phyloP scores from a whole-genome alignment of 2,329 filamentous ascomycete species.

The Fusarium circinatum region DNA sequence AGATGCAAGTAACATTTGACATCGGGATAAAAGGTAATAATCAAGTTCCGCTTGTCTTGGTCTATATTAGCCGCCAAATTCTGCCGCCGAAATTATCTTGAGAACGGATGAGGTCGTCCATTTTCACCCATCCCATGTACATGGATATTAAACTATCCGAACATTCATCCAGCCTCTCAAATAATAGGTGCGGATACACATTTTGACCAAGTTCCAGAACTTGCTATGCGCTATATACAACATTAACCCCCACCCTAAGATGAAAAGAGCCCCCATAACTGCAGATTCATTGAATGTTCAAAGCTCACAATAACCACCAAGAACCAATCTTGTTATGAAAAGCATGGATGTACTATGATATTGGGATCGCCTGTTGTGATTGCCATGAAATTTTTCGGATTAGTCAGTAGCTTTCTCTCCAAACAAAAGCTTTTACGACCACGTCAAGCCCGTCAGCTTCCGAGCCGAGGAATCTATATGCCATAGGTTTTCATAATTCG shows the following conservation, averaged over 20 bases:
- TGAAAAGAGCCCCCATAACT: slow-evolving; percentile 1
- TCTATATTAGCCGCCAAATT: slow-evolving; percentile 32
- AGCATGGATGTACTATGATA: background rate
- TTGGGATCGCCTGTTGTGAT: background rate
- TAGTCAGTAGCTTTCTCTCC: background rate
- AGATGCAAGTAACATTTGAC: slow-evolving; percentile 7
- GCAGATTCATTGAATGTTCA: background rate
- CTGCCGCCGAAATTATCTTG: slow-evolving; percentile 21
- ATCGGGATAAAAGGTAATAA: slow-evolving; percentile 11
- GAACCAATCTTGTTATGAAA: background rate
- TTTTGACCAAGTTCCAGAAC: slow-evolving; percentile 32
- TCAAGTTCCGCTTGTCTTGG: slow-evolving; percentile 7
- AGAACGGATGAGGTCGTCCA: slow-evolving; percentile 16
- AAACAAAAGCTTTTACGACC: background rate
- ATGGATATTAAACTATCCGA: slow-evolving; percentile 15
- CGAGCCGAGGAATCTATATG: background rate
- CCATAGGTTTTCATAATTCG: background rate
- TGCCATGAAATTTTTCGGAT: background rate
- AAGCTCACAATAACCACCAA: slow-evolving; percentile 3
- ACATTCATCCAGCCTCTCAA: slow-evolving; percentile 7
- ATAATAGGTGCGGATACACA: slow-evolving; percentile 1
- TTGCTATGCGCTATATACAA: slow-evolving; percentile 23
- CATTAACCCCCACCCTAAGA: slow-evolving; percentile 29
- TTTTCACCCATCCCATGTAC: slow-evolving; percentile 20
- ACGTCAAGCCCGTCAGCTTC: background rate